Base-by-base conservation (phyloP, 2,329 filamentous ascomycete genomes). In the Thermothelomyces thermophilus region DNA sequence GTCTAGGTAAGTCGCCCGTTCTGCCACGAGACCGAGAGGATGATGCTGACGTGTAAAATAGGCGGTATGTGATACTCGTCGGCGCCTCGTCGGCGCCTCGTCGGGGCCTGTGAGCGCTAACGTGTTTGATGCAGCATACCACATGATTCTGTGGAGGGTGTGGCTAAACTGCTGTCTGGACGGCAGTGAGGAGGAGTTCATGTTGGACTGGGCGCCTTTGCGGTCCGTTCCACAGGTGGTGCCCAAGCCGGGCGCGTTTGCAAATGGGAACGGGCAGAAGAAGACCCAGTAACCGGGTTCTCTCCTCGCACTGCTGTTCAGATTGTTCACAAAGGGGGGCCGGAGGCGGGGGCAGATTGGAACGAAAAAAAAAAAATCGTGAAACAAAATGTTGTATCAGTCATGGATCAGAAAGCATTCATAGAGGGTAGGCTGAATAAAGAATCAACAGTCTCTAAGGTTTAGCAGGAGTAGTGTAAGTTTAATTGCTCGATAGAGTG, bases 101-200 rank as follows among this genome's bases (percentile, higher is more conserved):
- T n/a, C 33, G 2, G 6, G 17, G 30, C 14, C 8, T 9, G 5
- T 19, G 11, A 34, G 10, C 10, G 4, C 28, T 41, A 2, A 6
- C 9, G 26, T 28, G 24, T 22, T 51, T 31, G 19, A 30, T 11
- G 34, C 50, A 64, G 87, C 87, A 14, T 94, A 94, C 66, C 86
- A 84, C 63, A 89, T 91, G 64, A 88, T 94, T 58, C 73, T 82
- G 13, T 94, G 88, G 87, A 84, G 87, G 3, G 82, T 90, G 22
- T 91, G 87, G 84, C 74, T 93, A 16, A 79, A 87, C 35, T 82
- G 85, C 55, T 89, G 86, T 59, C 70, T 93, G 43, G 87, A 90
- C 54, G 80, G 82, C 3, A 75, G 75, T 40, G 85, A 88, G 61
- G 78, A 86, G 36, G 80, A 90, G 62, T 93, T 82, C 62, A 73